phyloP scores from a whole-genome alignment of 1,284 basidiomycete genomes.

The Neolentinus lepideus region DNA sequence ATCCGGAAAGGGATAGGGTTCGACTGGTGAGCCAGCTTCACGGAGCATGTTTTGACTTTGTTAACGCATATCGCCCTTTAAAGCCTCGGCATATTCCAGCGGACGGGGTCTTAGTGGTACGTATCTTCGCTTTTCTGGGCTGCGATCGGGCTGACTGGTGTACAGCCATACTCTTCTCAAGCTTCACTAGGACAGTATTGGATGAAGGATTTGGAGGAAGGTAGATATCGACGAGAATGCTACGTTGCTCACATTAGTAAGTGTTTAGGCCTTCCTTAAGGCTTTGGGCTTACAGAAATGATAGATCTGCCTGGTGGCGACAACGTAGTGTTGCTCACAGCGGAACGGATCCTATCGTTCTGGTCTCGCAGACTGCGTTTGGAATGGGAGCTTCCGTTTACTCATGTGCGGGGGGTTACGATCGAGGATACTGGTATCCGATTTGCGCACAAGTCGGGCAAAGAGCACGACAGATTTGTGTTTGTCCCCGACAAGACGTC shows the following conservation, averaged over 20 bases:
- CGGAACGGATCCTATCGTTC: constrained; percentile 75
- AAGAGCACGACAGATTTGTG: constrained; percentile 69
- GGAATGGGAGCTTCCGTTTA: constrained; percentile 90
- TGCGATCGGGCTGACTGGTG: not conserved
- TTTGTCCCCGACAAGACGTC: constrained; percentile 66
- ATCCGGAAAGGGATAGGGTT: constrained; percentile 83
- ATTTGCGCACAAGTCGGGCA: constrained; percentile 72
- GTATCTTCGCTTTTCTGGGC: constrained; percentile 19
- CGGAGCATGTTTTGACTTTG: not conserved
- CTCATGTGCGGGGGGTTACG: constrained; percentile 82
- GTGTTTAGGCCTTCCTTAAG: constrained; percentile 12
- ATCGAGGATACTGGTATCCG: constrained; percentile 87
- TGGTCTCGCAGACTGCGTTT: constrained; percentile 81
- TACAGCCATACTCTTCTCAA: constrained; percentile 77
- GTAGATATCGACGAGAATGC: constrained; percentile 74
- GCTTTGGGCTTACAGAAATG: not conserved
- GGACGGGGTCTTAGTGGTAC: constrained; percentile 80
- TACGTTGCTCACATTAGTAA: constrained; percentile 91
- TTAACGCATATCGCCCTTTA: constrained; percentile 4
- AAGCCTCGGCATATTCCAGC: constrained; percentile 82
- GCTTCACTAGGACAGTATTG: constrained; percentile 96
- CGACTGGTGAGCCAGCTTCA: constrained; percentile 56
- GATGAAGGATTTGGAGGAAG: constrained; percentile 90
- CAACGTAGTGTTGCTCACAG: constrained; percentile 80
- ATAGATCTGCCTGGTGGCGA: constrained; percentile 76